Base-by-base conservation (phyloP, 176 grass and related monocot genomes). In the Bolboschoenus planiculmis region DNA sequence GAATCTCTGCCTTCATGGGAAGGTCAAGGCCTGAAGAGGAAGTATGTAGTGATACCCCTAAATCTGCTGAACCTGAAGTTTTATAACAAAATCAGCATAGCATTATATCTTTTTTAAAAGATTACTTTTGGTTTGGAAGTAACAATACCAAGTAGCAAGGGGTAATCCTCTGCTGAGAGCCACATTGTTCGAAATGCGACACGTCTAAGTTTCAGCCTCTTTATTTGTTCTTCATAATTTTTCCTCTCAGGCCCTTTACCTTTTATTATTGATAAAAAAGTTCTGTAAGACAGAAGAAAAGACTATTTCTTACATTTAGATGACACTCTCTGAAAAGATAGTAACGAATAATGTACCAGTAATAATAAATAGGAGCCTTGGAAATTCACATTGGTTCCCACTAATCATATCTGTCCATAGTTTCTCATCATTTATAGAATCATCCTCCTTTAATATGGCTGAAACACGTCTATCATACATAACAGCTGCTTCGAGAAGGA, bases 221-320 rank as follows among this genome's bases (percentile, higher is more conserved):
- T 93, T 89, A 99, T 96, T 77, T 89, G 84, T 33, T 96, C 91
- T 87, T 99, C 96, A 16, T 99, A 99, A 64, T 90, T 93, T 59
- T 83, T 87, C 66, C 89, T 95, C 78, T 95, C 96, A 86, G 97
- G 97, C n/a, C 97, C 97, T 88, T 99, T 99, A 84, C 93, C 97
- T 99, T 83, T n/a, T 5, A 75, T 29, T 1, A 53, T 53, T 77
- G 51, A 77, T 77, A 31, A 8, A 33, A 72, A 68, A 21, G 9
- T 4, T 53, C 47, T 16, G 23, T 76, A 76, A 76, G 44, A 53
- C 13, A 53, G 14, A 18, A 4, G 14, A 53, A 53, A 14, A 53
- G 3, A 36, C 3, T 70, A 29, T 59, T 51, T 39, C 31, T 64
- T 30, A 89, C 83, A 57, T n/a, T 14, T 37, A 31, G 10, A 80